These are phyloP conservation scores for Beauveria sp. DNA, from an alignment of 2,329 filamentous ascomycete genomes.

Conservation along the genomic window DNA sequence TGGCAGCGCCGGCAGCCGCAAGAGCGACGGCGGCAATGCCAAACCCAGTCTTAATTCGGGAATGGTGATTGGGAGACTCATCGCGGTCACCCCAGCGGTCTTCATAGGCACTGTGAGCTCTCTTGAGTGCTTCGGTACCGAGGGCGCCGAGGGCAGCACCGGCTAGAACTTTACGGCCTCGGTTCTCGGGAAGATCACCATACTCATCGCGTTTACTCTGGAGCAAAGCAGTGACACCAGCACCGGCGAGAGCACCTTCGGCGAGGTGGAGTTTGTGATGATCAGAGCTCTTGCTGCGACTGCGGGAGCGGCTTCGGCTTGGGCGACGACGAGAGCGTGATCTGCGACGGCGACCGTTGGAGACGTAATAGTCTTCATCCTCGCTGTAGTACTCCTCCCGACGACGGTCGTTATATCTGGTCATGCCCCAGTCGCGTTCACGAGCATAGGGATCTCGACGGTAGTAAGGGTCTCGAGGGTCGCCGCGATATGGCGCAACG, in stretches of 20 bases:
- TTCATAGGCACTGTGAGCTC: conserved; percentile 54
- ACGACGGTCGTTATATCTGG: conserved; percentile 32
- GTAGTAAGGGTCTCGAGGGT: conserved; percentile 18
- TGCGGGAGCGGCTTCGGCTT: conserved; percentile 38
- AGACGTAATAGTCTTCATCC: conserved; percentile 42
- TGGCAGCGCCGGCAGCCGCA: conserved; percentile 57
- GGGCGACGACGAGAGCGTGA: conserved; percentile 31
- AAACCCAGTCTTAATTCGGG: conserved; percentile 51
- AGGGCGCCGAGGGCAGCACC: conserved; percentile 56
- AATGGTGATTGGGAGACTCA: conserved; percentile 34
- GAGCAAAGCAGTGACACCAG: conserved; percentile 52
- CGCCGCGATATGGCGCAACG: conserved; percentile 29
- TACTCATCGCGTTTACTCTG: conserved; percentile 45
- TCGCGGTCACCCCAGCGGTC: conserved; percentile 38
- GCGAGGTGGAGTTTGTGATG: conserved; percentile 52
- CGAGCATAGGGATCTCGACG: conserved; percentile 22
- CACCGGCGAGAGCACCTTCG: conserved; percentile 57
- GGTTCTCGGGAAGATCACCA: conserved; percentile 42
- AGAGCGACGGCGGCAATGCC: conserved; percentile 57
- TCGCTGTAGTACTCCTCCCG: conserved; percentile 38
- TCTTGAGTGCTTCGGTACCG: conserved; percentile 52
- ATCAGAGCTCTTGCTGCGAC: conserved; percentile 40
- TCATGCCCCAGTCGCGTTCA: conserved; percentile 27
- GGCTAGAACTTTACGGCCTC: conserved; percentile 51
- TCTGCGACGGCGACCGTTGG: conserved; percentile 36